Percentiles rank a stretch among this genome's conserved stretches.
Conservation (phyloP, 2,329 filamentous ascomycete species). For the Epicoccum sorghinum region DNA sequence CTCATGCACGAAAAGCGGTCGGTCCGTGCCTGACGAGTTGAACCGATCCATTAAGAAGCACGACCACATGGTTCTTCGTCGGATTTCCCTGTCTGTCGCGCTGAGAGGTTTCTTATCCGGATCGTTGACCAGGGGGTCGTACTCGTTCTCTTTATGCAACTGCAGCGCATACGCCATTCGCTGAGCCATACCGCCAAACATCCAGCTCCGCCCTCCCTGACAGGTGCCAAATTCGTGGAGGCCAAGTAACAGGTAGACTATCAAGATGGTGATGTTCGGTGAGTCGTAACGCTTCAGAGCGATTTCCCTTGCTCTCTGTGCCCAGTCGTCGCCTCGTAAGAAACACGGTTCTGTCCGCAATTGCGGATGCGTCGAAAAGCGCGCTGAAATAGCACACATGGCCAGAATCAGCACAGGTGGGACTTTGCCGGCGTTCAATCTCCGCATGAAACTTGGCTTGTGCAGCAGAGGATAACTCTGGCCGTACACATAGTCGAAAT, state of each 20-base stretch:
- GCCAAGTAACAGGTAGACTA: conserved; percentile 84
- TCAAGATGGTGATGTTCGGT: conserved; percentile 94
- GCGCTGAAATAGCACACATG: conserved; percentile 92
- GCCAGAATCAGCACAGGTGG: conserved; percentile 92
- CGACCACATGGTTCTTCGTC: conserved; percentile 95
- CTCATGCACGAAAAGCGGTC: conserved; percentile 89
- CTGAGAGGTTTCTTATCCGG: conserved; percentile 70
- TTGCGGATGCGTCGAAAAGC: conserved; percentile 88
- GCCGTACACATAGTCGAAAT: conserved; percentile 94
- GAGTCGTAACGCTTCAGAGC: conserved; percentile 87
- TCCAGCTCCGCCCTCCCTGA: conserved; percentile 94
- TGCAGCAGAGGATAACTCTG: conserved; percentile 94
- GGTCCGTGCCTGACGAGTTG: conserved; percentile 92
- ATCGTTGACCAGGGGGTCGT: conserved; percentile 73
- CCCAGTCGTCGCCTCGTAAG: conserved; percentile 89
- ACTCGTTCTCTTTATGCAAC: conserved; percentile 87
- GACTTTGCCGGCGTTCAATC: conserved; percentile 76
- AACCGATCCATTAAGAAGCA: conserved; percentile 98
- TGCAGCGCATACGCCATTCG: conserved; percentile 97
- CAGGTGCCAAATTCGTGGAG: conserved; percentile 97
- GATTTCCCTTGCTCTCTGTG: conserved; percentile 83
- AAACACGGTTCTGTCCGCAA: conserved; percentile 79
- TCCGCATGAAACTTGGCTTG: conserved; percentile 96
- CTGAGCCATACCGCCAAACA: conserved; percentile 91
- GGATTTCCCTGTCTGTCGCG: conserved; percentile 91